Evolutionary conservation across 495 filamentous ascomycete species (phyloP).

Genomic region (Collariella sp.): DNA sequence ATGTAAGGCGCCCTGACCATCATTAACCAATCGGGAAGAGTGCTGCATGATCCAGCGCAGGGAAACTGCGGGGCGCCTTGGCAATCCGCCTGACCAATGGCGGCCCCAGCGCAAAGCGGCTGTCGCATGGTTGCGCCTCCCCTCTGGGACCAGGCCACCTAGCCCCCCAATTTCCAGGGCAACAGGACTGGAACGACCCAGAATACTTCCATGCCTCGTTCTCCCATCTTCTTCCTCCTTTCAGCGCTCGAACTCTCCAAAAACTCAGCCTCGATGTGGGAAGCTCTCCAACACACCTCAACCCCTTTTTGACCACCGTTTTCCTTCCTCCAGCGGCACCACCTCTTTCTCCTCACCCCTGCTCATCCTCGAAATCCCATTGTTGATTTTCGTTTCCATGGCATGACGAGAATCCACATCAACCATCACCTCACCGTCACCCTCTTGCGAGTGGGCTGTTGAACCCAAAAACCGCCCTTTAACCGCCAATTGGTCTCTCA

Average conservation of each 20-base stretch:
- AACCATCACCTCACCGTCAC: background rate
- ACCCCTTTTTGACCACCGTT: too few species aligned
- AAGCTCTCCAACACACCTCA: too few species aligned
- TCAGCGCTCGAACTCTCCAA: too few species aligned
- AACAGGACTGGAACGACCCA: constrained; percentile 4
- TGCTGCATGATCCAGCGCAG: constrained; percentile 13
- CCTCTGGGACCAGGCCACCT: constrained; percentile 14
- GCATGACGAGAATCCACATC: background rate
- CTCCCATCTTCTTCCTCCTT: background rate
- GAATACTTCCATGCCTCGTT: background rate
- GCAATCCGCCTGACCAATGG: background rate
- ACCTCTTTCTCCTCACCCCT: background rate
- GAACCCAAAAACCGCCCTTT: background rate
- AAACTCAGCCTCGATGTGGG: too few species aligned
- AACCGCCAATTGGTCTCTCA: constrained; percentile 3
- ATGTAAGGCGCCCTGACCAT: constrained; percentile 13
- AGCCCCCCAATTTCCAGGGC: constrained; percentile 28
- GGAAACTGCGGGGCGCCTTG: background rate
- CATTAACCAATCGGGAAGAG: constrained; percentile 13
- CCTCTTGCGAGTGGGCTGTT: background rate
- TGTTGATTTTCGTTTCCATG: background rate
- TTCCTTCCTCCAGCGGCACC: background rate
- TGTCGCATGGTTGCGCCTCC: constrained; percentile 3
- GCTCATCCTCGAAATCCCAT: background rate
- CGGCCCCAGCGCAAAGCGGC: constrained; percentile 9